Evolutionary conservation across 305 asterid species (phyloP).

Genomic region (Andrographis paniculata): DNA sequence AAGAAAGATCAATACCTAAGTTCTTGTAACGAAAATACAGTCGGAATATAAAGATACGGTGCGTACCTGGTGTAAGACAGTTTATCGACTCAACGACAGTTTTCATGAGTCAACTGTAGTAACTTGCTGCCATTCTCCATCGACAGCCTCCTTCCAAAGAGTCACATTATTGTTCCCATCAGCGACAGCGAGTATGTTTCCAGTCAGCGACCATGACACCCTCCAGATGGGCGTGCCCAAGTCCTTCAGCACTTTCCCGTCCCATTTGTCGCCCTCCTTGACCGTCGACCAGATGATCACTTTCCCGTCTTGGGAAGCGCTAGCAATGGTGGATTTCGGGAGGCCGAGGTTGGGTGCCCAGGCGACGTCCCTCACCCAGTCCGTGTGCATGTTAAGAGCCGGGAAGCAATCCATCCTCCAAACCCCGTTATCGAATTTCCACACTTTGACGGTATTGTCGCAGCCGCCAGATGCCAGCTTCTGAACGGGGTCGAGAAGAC

Average conservation of each 20-base stretch:
- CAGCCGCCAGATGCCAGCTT: constrained; percentile 45
- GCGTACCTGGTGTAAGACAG: no score
- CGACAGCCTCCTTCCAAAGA: constrained; percentile 46
- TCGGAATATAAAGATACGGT: no score
- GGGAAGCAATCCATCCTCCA: constrained; percentile 45
- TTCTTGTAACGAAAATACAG: no score
- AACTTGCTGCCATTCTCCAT: constrained; percentile 41
- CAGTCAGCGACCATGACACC: constrained; percentile 44
- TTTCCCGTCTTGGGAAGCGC: constrained; percentile 23
- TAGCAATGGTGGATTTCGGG: constrained; percentile 33
- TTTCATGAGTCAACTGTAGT: not conserved
- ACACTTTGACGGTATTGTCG: constrained; percentile 40
- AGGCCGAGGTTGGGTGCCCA: constrained; percentile 44
- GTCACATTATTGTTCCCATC: constrained; percentile 33
- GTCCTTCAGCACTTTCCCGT: constrained; percentile 36
- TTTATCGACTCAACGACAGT: no score
- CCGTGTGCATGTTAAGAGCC: constrained; percentile 36
- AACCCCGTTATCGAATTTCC: constrained; percentile 30
- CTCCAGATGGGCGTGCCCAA: constrained; percentile 37
- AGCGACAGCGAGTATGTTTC: constrained; percentile 42
- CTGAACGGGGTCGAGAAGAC: constrained; percentile 25
- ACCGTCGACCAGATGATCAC: constrained; percentile 37
- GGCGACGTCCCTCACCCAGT: constrained; percentile 44
- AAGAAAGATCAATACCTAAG: no score
- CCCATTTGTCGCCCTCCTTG: constrained; percentile 42